Conservation (phyloP, 2,329 filamentous ascomycete species). For the Diaporthe caulivora region DNA sequence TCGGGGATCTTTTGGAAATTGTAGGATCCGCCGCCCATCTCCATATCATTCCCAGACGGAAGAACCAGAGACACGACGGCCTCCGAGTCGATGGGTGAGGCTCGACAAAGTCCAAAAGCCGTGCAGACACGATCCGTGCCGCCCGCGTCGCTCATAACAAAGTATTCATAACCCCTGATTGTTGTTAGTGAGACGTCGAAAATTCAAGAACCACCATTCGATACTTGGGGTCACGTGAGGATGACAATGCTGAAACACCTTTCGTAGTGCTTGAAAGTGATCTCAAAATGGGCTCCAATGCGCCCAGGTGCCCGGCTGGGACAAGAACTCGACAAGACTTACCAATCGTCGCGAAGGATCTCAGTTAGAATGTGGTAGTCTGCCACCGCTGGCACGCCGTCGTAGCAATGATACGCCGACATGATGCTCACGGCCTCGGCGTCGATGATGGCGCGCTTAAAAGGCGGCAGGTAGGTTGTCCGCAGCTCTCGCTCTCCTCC, state of each 20-base stretch:
- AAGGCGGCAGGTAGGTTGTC: slow-evolving; percentile 69
- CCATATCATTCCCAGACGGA: slow-evolving; percentile 77
- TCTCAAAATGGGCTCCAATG: too few relatives aligned
- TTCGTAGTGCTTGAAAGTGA: too few relatives aligned
- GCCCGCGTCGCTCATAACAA: slow-evolving; percentile 73
- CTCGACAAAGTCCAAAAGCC: slow-evolving; percentile 73
- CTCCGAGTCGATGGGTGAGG: slow-evolving; percentile 72
- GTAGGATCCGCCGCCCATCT: slow-evolving; percentile 83
- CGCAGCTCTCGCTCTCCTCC: slow-evolving; percentile 66
- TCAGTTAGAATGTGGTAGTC: slow-evolving; percentile 75
- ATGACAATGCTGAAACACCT: too few relatives aligned
- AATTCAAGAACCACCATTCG: neutral
- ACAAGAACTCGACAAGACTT: neutral
- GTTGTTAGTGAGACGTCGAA: neutral
- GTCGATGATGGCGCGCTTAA: slow-evolving; percentile 79
- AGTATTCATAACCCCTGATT: slow-evolving; percentile 73
- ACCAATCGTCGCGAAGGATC: slow-evolving; percentile 78
- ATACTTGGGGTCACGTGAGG: too few relatives aligned
- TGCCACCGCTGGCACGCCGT: slow-evolving; percentile 76
- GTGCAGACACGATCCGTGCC: slow-evolving; percentile 76
- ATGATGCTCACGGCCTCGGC: slow-evolving; percentile 77
- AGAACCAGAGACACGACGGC: slow-evolving; percentile 71
- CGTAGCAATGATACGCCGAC: slow-evolving; percentile 81
- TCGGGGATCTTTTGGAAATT: slow-evolving; percentile 76
- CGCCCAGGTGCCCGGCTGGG: too few relatives aligned